phyloP scores from a whole-genome alignment of 2,329 filamentous ascomycete species.

The Chaetomium sp. region DNA sequence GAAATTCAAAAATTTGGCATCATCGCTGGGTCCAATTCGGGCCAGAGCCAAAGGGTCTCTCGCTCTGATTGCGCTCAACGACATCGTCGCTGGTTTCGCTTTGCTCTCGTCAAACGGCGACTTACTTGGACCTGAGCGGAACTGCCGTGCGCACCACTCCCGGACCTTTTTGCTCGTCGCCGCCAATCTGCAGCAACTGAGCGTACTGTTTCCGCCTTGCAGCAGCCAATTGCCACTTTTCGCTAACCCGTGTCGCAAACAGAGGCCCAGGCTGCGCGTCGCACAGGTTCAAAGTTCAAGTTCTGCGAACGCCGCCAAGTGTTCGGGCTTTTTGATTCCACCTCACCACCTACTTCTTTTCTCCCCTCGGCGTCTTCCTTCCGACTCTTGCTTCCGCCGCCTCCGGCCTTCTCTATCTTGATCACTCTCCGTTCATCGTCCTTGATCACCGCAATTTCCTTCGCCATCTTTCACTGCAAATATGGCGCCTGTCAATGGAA shows the following conservation, averaged over 20 bases:
- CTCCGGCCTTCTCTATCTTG: conserved; percentile 5
- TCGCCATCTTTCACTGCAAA: conserved; percentile 7
- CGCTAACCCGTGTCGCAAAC: conserved; percentile 26
- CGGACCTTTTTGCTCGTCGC: conserved; percentile 21
- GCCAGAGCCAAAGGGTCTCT: conserved; percentile 17
- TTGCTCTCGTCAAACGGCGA: conserved; percentile 27
- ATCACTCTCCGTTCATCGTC: background rate
- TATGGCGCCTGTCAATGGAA: conserved; percentile 35
- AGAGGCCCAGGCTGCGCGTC: conserved; percentile 31
- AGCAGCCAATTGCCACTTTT: conserved; percentile 6
- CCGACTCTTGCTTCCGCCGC: background rate
- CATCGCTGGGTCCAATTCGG: conserved; percentile 27
- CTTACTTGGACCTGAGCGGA: conserved; percentile 17
- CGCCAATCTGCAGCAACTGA: conserved; percentile 18
- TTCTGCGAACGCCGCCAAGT: conserved; percentile 24
- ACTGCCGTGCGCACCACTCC: conserved; percentile 9
- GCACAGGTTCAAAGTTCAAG: conserved; percentile 28
- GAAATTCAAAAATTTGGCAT: conserved; percentile 36
- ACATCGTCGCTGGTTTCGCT: conserved; percentile 19
- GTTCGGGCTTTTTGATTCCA: conserved; percentile 25
- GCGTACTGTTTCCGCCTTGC: conserved; percentile 15
- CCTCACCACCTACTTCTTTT: conserved; percentile 16
- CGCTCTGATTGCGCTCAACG: conserved; percentile 19
- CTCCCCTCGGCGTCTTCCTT: conserved; percentile 4
- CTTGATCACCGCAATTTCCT: background rate